Conservation (phyloP, 202 grass and related monocot species). For the Setaria viridis region DNA sequence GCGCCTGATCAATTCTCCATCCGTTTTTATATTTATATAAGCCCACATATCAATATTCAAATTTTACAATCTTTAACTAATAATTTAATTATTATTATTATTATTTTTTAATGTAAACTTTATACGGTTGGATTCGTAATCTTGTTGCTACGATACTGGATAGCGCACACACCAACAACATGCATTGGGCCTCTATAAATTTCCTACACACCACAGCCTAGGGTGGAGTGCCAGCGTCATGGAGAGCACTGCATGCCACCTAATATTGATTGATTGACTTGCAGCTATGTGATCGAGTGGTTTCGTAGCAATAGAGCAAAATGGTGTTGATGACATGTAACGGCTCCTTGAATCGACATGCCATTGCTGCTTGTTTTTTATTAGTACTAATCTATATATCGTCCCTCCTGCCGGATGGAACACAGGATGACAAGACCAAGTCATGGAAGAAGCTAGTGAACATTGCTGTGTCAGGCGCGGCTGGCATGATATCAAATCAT, state of each 20-base stretch:
- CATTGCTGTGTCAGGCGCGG: slow-evolving; percentile 86
- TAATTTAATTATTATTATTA: too few relatives aligned
- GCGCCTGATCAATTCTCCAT: too few relatives aligned
- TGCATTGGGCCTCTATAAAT: neutral
- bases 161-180: neutral
- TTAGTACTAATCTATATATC: slow-evolving; percentile 11
- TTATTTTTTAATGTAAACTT: too few relatives aligned
- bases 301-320: slow-evolving; percentile 1
- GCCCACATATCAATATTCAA: too few relatives aligned
- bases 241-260: slow-evolving; percentile 7
- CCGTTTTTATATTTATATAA: too few relatives aligned
- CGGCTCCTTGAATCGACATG: neutral
- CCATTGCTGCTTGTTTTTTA: neutral
- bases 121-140: too few relatives aligned
- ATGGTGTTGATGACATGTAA: neutral
- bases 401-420: slow-evolving; percentile 15
- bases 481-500: slow-evolving; percentile 98
- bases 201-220: neutral
- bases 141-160: neutral
- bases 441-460: slow-evolving; percentile 93
- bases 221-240: neutral
- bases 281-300: neutral
- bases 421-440: slow-evolving; percentile 74
- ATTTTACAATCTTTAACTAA: too few relatives aligned
- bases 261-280: neutral